Percentiles rank a stretch among this genome's conserved stretches.
Evolutionary conservation across 257 asterid genomes (phyloP).

Genomic region (Salvia splendens): DNA sequence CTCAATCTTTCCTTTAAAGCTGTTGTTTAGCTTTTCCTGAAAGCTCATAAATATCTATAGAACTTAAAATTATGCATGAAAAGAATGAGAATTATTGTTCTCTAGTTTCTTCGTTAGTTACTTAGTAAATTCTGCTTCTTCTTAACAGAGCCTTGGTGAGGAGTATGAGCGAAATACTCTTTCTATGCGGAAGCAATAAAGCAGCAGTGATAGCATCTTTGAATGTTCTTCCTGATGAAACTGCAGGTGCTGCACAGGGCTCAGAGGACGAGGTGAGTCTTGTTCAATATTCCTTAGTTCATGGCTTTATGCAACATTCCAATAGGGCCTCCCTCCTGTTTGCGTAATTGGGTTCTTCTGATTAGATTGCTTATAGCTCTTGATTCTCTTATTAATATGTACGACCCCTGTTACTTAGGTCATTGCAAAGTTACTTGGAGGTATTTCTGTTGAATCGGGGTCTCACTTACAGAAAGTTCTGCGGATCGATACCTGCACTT

Average conservation of each 20-base stretch:
- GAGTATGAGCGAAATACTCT: conserved; percentile 87
- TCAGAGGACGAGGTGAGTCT: conserved; percentile 70
- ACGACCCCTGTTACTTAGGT: conserved; percentile 42
- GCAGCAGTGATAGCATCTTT: conserved; percentile 74
- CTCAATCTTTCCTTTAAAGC: conserved; percentile 16
- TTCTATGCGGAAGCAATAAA: conserved; percentile 75
- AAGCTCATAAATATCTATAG: not conserved
- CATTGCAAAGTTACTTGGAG: conserved; percentile 66
- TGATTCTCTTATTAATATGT: not conserved
- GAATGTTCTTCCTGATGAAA: conserved; percentile 47
- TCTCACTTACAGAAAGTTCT: conserved; percentile 64
- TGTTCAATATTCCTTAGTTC: conserved; percentile 1
- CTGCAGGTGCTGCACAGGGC: conserved; percentile 38
- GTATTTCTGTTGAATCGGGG: conserved; percentile 77
- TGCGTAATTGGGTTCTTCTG: not conserved
- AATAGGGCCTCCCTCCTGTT: conserved; percentile 1
- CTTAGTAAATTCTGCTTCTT: conserved; percentile 29
- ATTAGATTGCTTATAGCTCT: not conserved
- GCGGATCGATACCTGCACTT: conserved; percentile 61
- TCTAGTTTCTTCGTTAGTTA: conserved; percentile 15
- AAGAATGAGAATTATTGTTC: not conserved
- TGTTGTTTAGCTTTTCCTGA: not conserved
- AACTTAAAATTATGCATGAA: not conserved
- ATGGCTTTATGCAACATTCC: not conserved
- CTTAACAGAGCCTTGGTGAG: conserved; percentile 79